Evolutionary conservation across 257 asterid species (phyloP), one percentile per base, ranked within the genome.

Genomic region (Solanum tarapatanum): DNA sequence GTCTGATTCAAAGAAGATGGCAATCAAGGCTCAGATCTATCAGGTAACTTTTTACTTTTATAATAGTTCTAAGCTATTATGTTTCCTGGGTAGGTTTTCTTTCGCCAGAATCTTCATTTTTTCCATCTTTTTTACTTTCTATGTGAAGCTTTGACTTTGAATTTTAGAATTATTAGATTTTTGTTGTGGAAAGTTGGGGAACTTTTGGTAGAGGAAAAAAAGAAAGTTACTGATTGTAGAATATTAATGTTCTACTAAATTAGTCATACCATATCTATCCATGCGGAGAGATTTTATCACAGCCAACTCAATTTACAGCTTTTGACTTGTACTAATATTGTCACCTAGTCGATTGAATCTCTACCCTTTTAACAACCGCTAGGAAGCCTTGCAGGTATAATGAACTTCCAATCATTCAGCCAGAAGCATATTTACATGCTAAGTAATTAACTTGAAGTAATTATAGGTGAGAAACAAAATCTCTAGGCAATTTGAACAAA

Each of bases 21-120:
- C 69, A 62, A 62, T 62, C 16, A 64, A n/a, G 7, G 72, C 7
- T 68, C 74, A 68, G 74, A 68, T 28, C 35, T 2, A 6, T 28
- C 74, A 26, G 98, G 98, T 94, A 86, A 84, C 28, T 70, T 14
- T 72, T 9, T 62, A 23, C 28, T 62, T 62, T 23, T 23, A 62
- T 11, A 45, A 55, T 11, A 1, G 66, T 55, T 55, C 24, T 55
- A 55, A 55, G 66, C 66, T 64, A n/a, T n/a, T 64, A 11, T 68
- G 10, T 68, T 7, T 26, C 14, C 35, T 26, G 21, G 74, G 10
- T 11, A n/a, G 32, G 7, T 64, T 24, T 24, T 64, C 32, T 26
- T 68, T 60, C 28, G 28, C 69, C 69, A 60, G 69, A 60, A 23
- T 23, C 30, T 62, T 62, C 69, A 3, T 21, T 60, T 21, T 55